Conservation (phyloP, 768 basidiomycete species). For the Albatrellus ellisii region DNA sequence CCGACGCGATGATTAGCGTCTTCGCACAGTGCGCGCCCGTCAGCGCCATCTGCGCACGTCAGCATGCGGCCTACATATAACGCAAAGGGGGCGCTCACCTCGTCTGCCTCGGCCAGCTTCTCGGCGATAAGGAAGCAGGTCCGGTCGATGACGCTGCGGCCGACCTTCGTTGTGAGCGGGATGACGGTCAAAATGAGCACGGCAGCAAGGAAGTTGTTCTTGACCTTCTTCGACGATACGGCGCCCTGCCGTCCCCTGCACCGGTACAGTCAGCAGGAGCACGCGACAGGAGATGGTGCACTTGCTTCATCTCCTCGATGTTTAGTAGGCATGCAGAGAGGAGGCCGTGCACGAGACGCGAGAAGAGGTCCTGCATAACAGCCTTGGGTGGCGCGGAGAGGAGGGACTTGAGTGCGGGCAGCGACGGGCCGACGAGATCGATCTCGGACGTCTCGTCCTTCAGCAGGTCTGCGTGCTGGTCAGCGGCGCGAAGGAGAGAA, state of each 20-base stretch:
- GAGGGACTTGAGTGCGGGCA: constrained; percentile 69
- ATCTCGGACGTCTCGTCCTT: constrained; percentile 75
- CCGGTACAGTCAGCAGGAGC: neutral
- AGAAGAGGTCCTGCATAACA: constrained; percentile 38
- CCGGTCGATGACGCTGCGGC: constrained; percentile 69
- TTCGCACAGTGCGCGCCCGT: constrained; percentile 86
- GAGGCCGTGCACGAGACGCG: constrained; percentile 58
- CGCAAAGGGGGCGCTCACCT: constrained; percentile 30
- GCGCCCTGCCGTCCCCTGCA: constrained; percentile 66
- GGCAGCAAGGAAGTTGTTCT: constrained; percentile 78
- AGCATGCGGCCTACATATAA: neutral
- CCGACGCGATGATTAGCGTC: constrained; percentile 65
- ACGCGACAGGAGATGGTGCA: neutral
- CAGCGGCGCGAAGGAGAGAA: constrained; percentile 1
- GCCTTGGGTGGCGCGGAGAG: constrained; percentile 38
- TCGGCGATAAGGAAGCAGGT: constrained; percentile 76
- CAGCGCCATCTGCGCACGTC: constrained; percentile 48
- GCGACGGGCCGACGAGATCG: constrained; percentile 68
- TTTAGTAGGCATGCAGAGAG: constrained; percentile 79
- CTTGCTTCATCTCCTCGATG: constrained; percentile 86
- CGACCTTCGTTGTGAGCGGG: constrained; percentile 51
- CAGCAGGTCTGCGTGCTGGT: constrained; percentile 44
- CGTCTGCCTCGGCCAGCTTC: constrained; percentile 54
- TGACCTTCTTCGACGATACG: constrained; percentile 71
- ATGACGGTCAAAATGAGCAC: constrained; percentile 78